Base-by-base conservation (phyloP, 192 early-diverging fungal species). In the Phycomyces nitens region DNA sequence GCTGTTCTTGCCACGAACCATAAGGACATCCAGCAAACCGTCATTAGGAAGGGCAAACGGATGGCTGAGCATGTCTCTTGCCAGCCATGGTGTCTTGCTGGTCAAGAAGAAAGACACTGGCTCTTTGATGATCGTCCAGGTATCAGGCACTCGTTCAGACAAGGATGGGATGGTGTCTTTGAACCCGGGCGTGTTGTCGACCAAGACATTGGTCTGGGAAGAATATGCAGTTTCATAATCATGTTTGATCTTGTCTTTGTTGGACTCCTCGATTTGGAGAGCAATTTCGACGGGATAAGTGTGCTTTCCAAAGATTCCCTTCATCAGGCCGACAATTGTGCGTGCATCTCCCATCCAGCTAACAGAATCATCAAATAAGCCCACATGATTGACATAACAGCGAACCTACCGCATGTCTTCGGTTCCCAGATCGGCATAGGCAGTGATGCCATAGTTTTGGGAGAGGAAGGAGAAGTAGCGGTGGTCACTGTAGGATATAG, bases 261-360 rank as follows among this genome's bases (percentile, higher is more conserved):
- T 60, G 9, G 68, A 54, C 56, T 85, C 77, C 5, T 57, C 71
- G 18, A 82, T 58, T 39, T 82, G 69, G n/a, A 81, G 58, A 2
- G 79, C 67, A 2, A 73, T 44, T 44, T 81, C 72, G 15, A 77
- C 66, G 3, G 64, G 42, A 49, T 81, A 81, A n/a, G 64, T 69
- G 38, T 65, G 38, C 23, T 68, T 62, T 14, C 68, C 61, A 29
- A 85, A 53, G 0, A 83, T 69, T 23, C 73, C 72, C 26, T 82
- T 67, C 20, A 85, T 12, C 18, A 76, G 61, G 0, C 81, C 74
- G 10, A 81, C 23, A 0, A 71, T 59, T 9, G 77, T 72, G 6
- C 84, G 73, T 0, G 75, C 55, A 57, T 81, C 84, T 10, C 81
- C 81, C 81, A 85, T 80, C 80, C 80, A 85, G 26, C 78, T 65